Evolutionary conservation across 2,329 filamentous ascomycete genomes (phyloP), one percentile per base, ranked within the genome.

Genomic region (Colletotrichum tamarilloi): DNA sequence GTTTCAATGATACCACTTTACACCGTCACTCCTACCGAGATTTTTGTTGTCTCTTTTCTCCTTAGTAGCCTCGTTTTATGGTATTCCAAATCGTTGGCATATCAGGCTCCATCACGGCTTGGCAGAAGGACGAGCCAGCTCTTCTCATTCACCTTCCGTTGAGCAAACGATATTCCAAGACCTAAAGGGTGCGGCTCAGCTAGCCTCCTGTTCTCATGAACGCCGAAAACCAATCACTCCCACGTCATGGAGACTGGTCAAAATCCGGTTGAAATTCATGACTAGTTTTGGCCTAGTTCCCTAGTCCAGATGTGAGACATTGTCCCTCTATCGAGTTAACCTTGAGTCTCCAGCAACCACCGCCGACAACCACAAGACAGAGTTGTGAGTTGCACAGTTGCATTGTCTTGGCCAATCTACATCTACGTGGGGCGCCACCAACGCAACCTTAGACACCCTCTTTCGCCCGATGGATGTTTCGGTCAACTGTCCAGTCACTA

Each of bases 1-100:
- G 6, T 52, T 53, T n/a, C 28, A 60, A 60, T 56, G 68, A 71
- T 67, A 67, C 63, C 68, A 71, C 46, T 52, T 63, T 63, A 32
- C 5, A 35, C 12, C 42, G 42, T 19, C 42, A 49, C 3, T 46
- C 3, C 19, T 49, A 7, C 19, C 42, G 7, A 49, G 2, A 14
- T 16, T 32, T 4, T 26, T 28, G 22, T 26, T 24, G 22, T 55
- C 14, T 28, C n/a, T 6, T n/a, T 35, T 2, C 5, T 53, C 1
- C n/a, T 53, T n/a, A 4, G 12, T 35, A 42, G 38, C 38, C 38
- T 42, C 16, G 14, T 42, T 16, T 42, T 7, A 6, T 16, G 14
- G 14, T 42, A 42, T 42, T 42, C 16, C 38, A 42, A 42, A 42
- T 42, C 16, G 5, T 38, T 38, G 35, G 35, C 12, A 38, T 38